Base-by-base conservation (phyloP, 345 rosid genomes). In the Brassica rapa region DNA sequence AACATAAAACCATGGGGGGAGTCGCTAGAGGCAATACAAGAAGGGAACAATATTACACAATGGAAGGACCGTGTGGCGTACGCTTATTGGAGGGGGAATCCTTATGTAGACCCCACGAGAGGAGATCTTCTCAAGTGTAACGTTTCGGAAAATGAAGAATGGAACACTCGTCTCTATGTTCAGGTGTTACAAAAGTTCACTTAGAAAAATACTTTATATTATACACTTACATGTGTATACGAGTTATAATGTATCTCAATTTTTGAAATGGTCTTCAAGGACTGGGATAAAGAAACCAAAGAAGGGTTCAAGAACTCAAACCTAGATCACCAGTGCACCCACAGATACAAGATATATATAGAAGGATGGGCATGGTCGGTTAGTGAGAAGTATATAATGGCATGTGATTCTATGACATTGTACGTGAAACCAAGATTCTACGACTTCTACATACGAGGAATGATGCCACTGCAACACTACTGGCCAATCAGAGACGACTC, bases 311-410 rank as follows among this genome's bases (percentile, higher is more conserved):
- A 81, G 66, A 84, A 84, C 49, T 89, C 92, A 2, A 89, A 85
- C 1, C 35, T 91, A 32, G 81, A 76, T 59, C 80, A 86, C 25
- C 90, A 89, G 60, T 91, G 91, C 81, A 84, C 83, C 10, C 87
- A 91, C 73, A 88, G 95, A 66, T 92, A 91, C 67, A 93, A 93
- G 81, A 89, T 91, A 29, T 88, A 88, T 15, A 64, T 83, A 23
- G 96, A 89, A 80, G 96, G 98, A 67, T 76, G 87, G 86, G 87
- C 89, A 6, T 90, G 96, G 94, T 93, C 96, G 0, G 96, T 88
- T 9, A 90, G 93, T 67, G 88, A 82, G 81, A 93, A 90, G 74
- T 90, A 89, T 56, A 93, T 90, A 15, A 41, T 93, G 46, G 93
- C 94, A 24, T 93, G 94, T 25, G 86, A 91, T 66, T 81, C 94